Base-by-base conservation (phyloP, 2,329 filamentous ascomycete species). In the Huntiella bhutanensis region DNA sequence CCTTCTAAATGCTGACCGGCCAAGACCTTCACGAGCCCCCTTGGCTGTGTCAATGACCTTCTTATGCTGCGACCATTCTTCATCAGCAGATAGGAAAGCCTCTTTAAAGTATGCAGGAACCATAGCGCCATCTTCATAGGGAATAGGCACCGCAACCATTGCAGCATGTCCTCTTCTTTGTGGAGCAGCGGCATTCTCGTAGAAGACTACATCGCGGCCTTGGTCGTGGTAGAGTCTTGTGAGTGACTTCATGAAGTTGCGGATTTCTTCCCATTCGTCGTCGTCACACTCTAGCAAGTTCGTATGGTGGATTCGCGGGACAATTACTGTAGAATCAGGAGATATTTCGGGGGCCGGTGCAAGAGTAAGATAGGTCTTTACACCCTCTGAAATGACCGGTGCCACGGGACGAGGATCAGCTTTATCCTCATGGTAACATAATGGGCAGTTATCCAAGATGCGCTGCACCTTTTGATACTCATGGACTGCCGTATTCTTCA, bases 281-380 rank as follows among this genome's bases (percentile, higher is more conserved):
- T 98, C 88, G 60, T 96, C 88, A 60, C 91, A 98, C 61, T 95
- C 88, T n/a, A 98, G 67, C 0, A 98, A 74, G 59, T 96, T 98
- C 17, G 70, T 77, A 45, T 80, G 79, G 59, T 98, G 91, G 54
- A 86, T 75, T 16, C 91, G 76, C 4, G 91, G 91, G 3, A 87
- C 85, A 51, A 98, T 91, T 48, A 91, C 79, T 5, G 87, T 83
- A 42, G 86, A 81, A 40, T 84, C 84, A 43, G 82, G 71, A 53
- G 75, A 82, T 38, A 98, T 66, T 57, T 96, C 88, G 0, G 91
- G 92, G 54, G 88, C 80, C 0, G 91, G 92, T 7, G 87, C 78
- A 2, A 98, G 70, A 0, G 91, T 95, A 40, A 98, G 68, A 59
- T 81, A 98, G 11, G 82, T 82, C 43, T 87, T 73, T 1, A 87